Evolutionary conservation across 768 basidiomycete species (phyloP).

Genomic region (Mycena vulgaris): DNA sequence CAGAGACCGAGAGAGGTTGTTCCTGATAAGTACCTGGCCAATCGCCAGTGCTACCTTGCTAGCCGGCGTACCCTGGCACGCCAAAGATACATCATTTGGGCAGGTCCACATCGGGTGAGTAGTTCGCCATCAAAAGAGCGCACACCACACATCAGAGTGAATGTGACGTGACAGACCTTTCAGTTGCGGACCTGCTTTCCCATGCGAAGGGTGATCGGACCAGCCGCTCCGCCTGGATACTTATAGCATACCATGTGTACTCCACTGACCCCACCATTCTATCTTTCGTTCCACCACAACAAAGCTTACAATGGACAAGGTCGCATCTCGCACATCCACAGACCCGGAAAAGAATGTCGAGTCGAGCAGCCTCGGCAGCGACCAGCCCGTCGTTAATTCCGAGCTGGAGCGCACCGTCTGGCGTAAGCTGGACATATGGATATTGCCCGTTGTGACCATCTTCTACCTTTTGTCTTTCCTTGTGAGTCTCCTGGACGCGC

Average conservation of each 20-base stretch:
- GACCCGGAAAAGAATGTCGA: conserved; percentile 51
- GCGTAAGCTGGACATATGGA: conserved; percentile 64
- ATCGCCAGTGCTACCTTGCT: no score
- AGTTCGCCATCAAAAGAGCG: not conserved
- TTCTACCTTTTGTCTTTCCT: conserved; percentile 70
- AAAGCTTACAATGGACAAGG: conserved; percentile 42
- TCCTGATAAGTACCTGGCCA: no score
- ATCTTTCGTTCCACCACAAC: conserved; percentile 10
- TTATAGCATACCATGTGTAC: not conserved
- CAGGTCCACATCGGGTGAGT: not conserved
- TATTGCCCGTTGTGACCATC: conserved; percentile 64
- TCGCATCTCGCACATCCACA: conserved; percentile 39
- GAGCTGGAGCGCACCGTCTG: conserved; percentile 60
- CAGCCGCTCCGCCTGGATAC: conserved; percentile 23
- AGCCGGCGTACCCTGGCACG: no score
- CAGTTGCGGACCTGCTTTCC: not conserved
- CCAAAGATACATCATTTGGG: no score
- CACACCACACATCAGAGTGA: not conserved
- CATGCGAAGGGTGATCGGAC: conserved; percentile 17
- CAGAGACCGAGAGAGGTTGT: no score
- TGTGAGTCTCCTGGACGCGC: conserved; percentile 49
- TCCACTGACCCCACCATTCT: conserved; percentile 16
- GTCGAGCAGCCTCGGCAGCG: conserved; percentile 43
- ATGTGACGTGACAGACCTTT: not conserved
- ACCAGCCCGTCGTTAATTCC: conserved; percentile 42